Evolutionary conservation across 768 basidiomycete genomes (phyloP).

Genomic region (Phallus indusiatus): DNA sequence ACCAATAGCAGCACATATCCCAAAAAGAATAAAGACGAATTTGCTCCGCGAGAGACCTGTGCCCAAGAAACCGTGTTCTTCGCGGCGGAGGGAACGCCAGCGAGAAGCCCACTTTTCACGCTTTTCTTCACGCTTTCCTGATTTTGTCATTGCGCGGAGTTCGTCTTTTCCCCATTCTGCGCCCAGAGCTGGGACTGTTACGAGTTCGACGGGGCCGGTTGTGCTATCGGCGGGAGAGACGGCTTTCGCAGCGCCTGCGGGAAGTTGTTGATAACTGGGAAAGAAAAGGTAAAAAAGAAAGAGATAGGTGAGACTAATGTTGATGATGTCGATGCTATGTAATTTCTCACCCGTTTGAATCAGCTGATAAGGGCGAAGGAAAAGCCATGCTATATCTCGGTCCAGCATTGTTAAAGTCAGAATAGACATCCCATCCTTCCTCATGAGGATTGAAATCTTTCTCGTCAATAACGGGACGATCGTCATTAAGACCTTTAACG

Average conservation of each 20-base stretch:
- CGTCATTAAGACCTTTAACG: conserved; percentile 67
- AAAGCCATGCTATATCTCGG: conserved; percentile 66
- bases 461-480: conserved; percentile 31
- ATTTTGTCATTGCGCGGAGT: conserved; percentile 65
- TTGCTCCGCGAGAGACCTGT: conserved; percentile 64
- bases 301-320: neutral
- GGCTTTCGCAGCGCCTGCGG: conserved; percentile 22
- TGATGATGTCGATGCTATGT: neutral
- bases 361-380: conserved; percentile 13
- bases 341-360: neutral
- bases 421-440: conserved; percentile 69
- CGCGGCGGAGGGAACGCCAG: conserved; percentile 61
- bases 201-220: conserved; percentile 62
- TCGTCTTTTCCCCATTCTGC: conserved; percentile 83
- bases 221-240: conserved; percentile 17
- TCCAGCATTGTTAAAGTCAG: conserved; percentile 83
- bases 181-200: conserved; percentile 87
- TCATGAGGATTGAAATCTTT: conserved; percentile 22
- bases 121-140: conserved; percentile 46
- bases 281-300: neutral
- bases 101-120: conserved; percentile 40
- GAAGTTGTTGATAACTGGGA: conserved; percentile 4
- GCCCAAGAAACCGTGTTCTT: conserved; percentile 73
- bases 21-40: conserved; percentile 62
- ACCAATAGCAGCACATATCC: conserved; percentile 44